These are phyloP conservation scores for Podosphaera xanthii DNA, from an alignment of 2,329 filamentous ascomycete genomes.

Conservation along the genomic window DNA sequence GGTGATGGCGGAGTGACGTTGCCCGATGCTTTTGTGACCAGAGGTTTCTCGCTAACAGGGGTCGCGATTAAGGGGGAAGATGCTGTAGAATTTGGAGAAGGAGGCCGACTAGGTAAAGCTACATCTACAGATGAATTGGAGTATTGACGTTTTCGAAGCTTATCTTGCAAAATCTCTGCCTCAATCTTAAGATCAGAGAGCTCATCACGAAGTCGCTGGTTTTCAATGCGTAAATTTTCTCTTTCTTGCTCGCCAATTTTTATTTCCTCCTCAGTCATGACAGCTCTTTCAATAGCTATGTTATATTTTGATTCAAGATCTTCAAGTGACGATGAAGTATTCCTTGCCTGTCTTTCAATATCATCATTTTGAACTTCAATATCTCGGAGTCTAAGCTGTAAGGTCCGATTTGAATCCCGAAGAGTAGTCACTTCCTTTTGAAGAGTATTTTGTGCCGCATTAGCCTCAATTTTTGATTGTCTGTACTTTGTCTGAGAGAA, in stretches of 20 bases:
- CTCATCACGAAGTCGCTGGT: conserved; percentile 74
- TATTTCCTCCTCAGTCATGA: conserved; percentile 90
- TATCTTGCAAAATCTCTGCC: conserved; percentile 81
- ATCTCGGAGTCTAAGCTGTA: conserved; percentile 70
- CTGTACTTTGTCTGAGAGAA: conserved; percentile 65
- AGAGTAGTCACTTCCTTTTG: conserved; percentile 92
- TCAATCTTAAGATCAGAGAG: conserved; percentile 85
- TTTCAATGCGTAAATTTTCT: conserved; percentile 70
- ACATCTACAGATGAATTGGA: conserved; percentile 39
- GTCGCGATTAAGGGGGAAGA: conserved; percentile 82
- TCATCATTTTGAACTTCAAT: conserved; percentile 98
- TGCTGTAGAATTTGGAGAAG: conserved; percentile 63
- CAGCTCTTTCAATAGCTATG: conserved; percentile 69
- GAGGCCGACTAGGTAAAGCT: conserved; percentile 37
- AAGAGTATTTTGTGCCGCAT: conserved; percentile 57
- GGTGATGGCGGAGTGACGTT: conserved; percentile 76
- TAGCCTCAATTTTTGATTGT: conserved; percentile 76
- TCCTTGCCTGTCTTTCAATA: conserved; percentile 85
- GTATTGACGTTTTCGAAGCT: conserved; percentile 55
- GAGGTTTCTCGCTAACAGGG: conserved; percentile 50
- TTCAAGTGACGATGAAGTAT: conserved; percentile 86
- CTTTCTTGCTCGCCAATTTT: conserved; percentile 79
- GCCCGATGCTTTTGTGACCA: conserved; percentile 35
- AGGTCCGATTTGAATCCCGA: conserved; percentile 58
- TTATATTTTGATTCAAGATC: conserved; percentile 97